Evolutionary conservation across 805 yeast species (phyloP).

Genomic region (Scheffersomyces amazonensis): DNA sequence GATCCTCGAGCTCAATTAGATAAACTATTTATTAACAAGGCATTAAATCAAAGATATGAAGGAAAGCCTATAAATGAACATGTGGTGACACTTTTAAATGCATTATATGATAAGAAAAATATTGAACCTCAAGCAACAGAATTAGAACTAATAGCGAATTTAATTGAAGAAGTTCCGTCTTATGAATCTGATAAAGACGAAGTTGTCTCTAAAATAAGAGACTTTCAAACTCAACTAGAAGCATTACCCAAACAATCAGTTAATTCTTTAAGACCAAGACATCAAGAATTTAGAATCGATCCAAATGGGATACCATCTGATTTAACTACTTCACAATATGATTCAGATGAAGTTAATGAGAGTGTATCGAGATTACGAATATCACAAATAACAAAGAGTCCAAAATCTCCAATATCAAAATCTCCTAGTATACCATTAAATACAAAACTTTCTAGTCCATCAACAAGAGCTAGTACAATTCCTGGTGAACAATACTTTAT

Average conservation of each 20-base stretch:
- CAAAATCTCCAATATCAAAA: too few relatives aligned
- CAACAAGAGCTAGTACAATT: too few relatives aligned
- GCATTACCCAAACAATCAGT: too few relatives aligned
- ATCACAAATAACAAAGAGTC: too few relatives aligned
- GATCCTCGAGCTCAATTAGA: conserved; percentile 8
- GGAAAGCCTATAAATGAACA: conserved; percentile 1
- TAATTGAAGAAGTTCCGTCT: conserved; percentile 5
- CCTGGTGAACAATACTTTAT: too few relatives aligned
- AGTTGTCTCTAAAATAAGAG: too few relatives aligned
- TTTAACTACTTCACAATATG: conserved; percentile 5
- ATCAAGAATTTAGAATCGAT: conserved; percentile 14
- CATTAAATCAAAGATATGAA: conserved; percentile 6
- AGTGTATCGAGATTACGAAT: conserved; percentile 9
- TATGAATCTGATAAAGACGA: too few relatives aligned
- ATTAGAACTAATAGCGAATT: conserved; percentile 1
- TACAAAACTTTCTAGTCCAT: too few relatives aligned
- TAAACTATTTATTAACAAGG: conserved; percentile 4
- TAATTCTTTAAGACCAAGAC: conserved; percentile 9
- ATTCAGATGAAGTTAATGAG: conserved; percentile 13
- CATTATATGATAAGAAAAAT: conserved; percentile 5
- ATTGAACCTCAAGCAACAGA: conserved; percentile 2
- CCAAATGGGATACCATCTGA: conserved; percentile 7
- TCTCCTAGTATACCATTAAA: too few relatives aligned
- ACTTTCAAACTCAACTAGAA: background rate
- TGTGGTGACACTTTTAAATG: conserved; percentile 6